A percentile compares a stretch with the other conserved stretches of the same genome.
Conservation (phyloP, 192 early-diverging fungal species). For the Gaertneriomyces semiglobifer region DNA sequence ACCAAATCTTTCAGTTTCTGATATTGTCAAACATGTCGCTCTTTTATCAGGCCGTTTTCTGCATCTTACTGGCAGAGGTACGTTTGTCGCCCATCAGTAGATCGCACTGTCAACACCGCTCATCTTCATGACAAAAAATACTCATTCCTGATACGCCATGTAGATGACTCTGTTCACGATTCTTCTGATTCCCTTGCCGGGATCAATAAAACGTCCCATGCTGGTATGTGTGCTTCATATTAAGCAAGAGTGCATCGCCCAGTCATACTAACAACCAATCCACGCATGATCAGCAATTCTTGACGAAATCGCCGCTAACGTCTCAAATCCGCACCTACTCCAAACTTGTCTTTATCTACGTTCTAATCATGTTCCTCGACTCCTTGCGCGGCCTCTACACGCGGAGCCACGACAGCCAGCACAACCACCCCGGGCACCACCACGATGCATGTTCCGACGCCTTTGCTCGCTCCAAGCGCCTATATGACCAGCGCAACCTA, state of each 20-base stretch:
- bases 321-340: slow-evolving; percentile 12
- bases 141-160: not conserved
- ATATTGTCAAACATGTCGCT: slow-evolving; percentile 22
- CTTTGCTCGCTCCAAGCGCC: slow-evolving; percentile 21
- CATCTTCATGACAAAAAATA: not conserved
- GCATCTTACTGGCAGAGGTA: slow-evolving; percentile 28
- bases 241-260: not conserved
- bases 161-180: slow-evolving; percentile 34
- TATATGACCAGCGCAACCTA: slow-evolving; percentile 42
- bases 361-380: slow-evolving; percentile 30
- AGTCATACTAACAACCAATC: not conserved
- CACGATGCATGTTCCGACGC: slow-evolving; percentile 17
- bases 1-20: too few species aligned
- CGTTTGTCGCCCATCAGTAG: not conserved
- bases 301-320: slow-evolving; percentile 21
- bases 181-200: slow-evolving; percentile 28
- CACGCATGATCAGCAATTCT: not conserved
- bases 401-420: slow-evolving; percentile 13
- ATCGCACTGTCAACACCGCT: not conserved
- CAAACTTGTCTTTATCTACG: slow-evolving; percentile 27
- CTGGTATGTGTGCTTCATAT: slow-evolving; percentile 3
- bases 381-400: not conserved
- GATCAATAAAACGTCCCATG: slow-evolving; percentile 16
- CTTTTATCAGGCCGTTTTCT: slow-evolving; percentile 35
- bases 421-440: not conserved